Evolutionary conservation across 208 protist genomes (phyloP), one percentile per base, ranked within the genome.

Genomic region (Borovskyia barvae): DNA sequence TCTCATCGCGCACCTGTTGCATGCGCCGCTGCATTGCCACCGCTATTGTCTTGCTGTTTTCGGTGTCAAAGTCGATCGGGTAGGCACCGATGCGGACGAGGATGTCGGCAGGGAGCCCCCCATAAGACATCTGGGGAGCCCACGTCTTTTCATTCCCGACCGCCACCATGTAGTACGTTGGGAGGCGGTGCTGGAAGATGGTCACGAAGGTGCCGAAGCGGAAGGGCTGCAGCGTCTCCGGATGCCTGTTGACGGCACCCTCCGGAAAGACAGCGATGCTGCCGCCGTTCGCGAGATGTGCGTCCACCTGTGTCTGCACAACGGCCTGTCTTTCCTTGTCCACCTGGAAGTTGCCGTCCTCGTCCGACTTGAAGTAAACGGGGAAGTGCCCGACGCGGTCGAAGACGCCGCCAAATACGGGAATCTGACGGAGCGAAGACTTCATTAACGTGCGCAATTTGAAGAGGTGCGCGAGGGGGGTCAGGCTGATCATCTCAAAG

Each of bases 341-440:
- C 9, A 89, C 72, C 5, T 66, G 47, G 35, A 84, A 89, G 53
- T 77, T 72, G 37, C 71, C 71, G 41, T 82, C 73, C 39, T 68
- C 61, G 49, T 80, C 72, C 0, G 73, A 78, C 39, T 77, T 87
- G 69, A 83, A 87, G 75, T 78, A 87, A 8, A 87, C 80, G 5
- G 80, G 80, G 51, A 83, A 87, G 68, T 87, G 80, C 11, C 80
- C 80, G 47, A 70, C 66, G 51, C 62, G 61, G 43, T 77, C 65
- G 48, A 83, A 83, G 54, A 70, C 48, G 66, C 64, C 71, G 42
- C 82, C 82, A 54, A 84, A 80, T 45, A 85, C 66, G 28, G 82
- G 82, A 28, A 89, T 77, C 36, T 71, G 52, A 19, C 64, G 60
- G 25, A 89, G 75, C 5, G 74, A 61, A 46, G 64, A 48, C 71